phyloP scores from a whole-genome alignment of 345 rosid genomes.

The Rubroshorea leprosula region DNA sequence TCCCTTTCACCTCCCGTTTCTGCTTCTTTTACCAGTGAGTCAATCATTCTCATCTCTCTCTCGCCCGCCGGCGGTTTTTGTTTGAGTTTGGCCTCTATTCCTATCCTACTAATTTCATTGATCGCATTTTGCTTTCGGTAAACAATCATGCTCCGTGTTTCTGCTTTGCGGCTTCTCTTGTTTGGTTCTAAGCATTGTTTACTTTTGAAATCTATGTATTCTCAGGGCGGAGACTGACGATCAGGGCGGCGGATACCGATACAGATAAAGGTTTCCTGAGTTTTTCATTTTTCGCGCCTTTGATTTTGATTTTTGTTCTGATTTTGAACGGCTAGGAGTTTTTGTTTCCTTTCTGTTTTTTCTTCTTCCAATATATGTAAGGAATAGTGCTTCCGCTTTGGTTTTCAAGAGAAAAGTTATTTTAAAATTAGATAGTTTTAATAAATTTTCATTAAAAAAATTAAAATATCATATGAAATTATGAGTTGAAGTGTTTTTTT shows the following conservation, averaged over 20 bases:
- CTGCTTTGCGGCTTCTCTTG: background rate
- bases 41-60: conserved; percentile 20
- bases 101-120: background rate
- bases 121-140: background rate
- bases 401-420: too few species aligned
- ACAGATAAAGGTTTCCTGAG: conserved; percentile 58
- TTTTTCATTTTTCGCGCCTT: background rate
- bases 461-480: too few species aligned
- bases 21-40: conserved; percentile 49
- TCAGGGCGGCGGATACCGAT: conserved; percentile 81
- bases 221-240: conserved; percentile 59
- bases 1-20: conserved; percentile 26
- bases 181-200: background rate
- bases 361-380: too few species aligned
- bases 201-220: conserved; percentile 11
- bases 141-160: too few species aligned
- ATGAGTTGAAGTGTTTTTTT: too few species aligned
- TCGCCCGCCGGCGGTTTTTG: background rate
- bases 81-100: background rate
- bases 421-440: too few species aligned
- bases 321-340: background rate
- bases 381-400: too few species aligned
- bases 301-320: background rate
- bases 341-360: background rate
- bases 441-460: too few species aligned